Percentiles rank a stretch among this genome's conserved stretches.
Evolutionary conservation across 306 rosid species (phyloP).

Genomic region (Castanospermum australe): DNA sequence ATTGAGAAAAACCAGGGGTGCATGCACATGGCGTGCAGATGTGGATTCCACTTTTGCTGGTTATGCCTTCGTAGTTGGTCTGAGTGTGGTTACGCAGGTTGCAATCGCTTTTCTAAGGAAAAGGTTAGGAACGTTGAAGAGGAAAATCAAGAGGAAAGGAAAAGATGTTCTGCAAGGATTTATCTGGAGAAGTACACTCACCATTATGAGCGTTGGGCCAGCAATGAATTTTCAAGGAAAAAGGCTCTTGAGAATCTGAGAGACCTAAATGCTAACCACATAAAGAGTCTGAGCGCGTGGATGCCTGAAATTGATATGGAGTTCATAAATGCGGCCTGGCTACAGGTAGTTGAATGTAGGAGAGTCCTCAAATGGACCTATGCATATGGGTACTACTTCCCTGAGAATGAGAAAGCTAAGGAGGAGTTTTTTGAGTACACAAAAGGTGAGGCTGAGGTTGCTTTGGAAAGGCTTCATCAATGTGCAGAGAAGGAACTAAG

Average conservation of each 20-base stretch:
- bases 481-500: slow-evolving; percentile 22
- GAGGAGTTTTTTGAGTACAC: slow-evolving; percentile 27
- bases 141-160: slow-evolving; percentile 33
- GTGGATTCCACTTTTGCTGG: slow-evolving; percentile 28
- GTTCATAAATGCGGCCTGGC: slow-evolving; percentile 46
- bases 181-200: slow-evolving; percentile 55
- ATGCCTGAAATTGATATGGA: slow-evolving; percentile 34
- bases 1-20: slow-evolving; percentile 19
- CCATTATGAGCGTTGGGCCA: slow-evolving; percentile 65
- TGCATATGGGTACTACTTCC: slow-evolving; percentile 53
- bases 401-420: slow-evolving; percentile 29
- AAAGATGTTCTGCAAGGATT: slow-evolving; percentile 23
- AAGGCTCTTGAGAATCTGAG: slow-evolving; percentile 27
- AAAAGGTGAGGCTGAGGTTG: slow-evolving; percentile 34
- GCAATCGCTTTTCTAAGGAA: neutral
- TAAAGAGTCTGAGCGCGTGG: slow-evolving; percentile 33
- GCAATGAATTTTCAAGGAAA: slow-evolving; percentile 33
- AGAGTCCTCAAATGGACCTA: slow-evolving; percentile 57
- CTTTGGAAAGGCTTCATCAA: slow-evolving; percentile 40
- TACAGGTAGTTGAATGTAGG: slow-evolving; percentile 52
- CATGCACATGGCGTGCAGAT: slow-evolving; percentile 1
- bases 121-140: slow-evolving; percentile 34
- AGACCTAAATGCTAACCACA: slow-evolving; percentile 1
- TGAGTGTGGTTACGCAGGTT: neutral
- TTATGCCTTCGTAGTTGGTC: neutral